Evolutionary conservation across 805 yeast genomes (phyloP).

Genomic region (Saccharomycopsis sp.): DNA sequence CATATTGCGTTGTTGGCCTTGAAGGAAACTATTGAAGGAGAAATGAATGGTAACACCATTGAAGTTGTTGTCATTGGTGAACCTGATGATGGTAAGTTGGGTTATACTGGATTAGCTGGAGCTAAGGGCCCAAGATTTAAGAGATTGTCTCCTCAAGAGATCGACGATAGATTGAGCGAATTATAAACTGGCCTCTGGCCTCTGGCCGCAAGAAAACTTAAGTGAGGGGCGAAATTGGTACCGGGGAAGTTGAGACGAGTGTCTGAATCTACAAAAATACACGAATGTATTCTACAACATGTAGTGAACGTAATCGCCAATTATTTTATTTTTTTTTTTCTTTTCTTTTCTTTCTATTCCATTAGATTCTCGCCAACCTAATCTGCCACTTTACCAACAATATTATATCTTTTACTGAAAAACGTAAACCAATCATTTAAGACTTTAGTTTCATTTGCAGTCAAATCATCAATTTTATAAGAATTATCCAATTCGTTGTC

Average conservation of each 20-base stretch:
- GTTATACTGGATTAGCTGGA: constrained; percentile 73
- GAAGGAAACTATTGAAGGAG: constrained; percentile 97
- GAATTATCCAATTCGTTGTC: constrained; percentile 38
- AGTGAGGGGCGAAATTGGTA: no score
- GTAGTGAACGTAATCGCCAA: no score
- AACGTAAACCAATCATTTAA: constrained; percentile 69
- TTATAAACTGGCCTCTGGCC: constrained; percentile 36
- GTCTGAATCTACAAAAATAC: no score
- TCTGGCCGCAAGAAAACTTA: no score
- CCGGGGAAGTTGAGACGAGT: no score
- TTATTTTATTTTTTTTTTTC: no score
- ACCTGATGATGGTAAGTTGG: constrained; percentile 73
- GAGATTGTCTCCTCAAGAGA: constrained; percentile 80
- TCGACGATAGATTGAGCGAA: constrained; percentile 91
- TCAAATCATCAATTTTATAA: constrained; percentile 46
- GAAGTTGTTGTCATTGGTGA: constrained; percentile 85
- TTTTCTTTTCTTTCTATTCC: no score
- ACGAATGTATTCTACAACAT: no score
- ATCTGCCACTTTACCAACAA: constrained; percentile 21
- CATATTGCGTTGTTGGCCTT: constrained; percentile 91
- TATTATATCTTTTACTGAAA: constrained; percentile 46
- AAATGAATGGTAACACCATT: constrained; percentile 92
- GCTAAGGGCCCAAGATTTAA: constrained; percentile 87
- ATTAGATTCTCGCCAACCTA: no score
- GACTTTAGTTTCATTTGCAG: constrained; percentile 51